phyloP scores from a whole-genome alignment of 2,329 filamentous ascomycete species.

The Fusarium sarcochroum region DNA sequence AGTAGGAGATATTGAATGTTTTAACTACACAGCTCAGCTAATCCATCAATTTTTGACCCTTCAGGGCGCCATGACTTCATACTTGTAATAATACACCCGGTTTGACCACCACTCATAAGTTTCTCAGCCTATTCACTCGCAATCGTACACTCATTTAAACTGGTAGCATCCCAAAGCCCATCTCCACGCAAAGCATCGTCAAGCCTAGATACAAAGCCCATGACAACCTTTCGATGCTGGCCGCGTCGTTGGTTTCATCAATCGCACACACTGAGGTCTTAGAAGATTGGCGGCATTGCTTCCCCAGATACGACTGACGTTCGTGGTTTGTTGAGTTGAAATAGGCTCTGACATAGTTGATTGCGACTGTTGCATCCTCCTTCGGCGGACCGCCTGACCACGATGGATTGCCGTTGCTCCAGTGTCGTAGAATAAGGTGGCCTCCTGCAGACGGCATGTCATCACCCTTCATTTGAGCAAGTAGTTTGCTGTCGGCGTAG shows the following conservation, averaged over 20 bases:
- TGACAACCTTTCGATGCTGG: background rate
- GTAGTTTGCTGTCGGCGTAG: conserved; percentile 73
- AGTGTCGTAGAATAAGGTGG: conserved; percentile 79
- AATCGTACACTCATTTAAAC: background rate
- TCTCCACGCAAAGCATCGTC: background rate
- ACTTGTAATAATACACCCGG: background rate
- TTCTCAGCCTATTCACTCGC: background rate
- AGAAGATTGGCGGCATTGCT: conserved; percentile 27
- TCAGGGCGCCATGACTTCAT: background rate
- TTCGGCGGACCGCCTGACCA: conserved; percentile 81
- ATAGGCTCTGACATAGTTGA: conserved; percentile 82
- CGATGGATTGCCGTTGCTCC: conserved; percentile 80
- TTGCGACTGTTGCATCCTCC: conserved; percentile 71
- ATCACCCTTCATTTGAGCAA: conserved; percentile 69
- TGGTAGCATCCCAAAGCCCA: background rate
- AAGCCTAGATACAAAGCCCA: background rate
- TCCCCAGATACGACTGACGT: conserved; percentile 21
- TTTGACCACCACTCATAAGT: background rate
- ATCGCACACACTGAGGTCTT: conserved; percentile 45
- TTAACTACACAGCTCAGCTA: background rate
- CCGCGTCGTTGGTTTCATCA: background rate
- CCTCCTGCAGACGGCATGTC: conserved; percentile 73
- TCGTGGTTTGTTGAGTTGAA: conserved; percentile 76
- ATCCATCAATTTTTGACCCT: background rate
- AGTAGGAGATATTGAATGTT: background rate